Evolutionary conservation across 2,329 filamentous ascomycete species (phyloP).

Genomic region (Fusarium sp.): DNA sequence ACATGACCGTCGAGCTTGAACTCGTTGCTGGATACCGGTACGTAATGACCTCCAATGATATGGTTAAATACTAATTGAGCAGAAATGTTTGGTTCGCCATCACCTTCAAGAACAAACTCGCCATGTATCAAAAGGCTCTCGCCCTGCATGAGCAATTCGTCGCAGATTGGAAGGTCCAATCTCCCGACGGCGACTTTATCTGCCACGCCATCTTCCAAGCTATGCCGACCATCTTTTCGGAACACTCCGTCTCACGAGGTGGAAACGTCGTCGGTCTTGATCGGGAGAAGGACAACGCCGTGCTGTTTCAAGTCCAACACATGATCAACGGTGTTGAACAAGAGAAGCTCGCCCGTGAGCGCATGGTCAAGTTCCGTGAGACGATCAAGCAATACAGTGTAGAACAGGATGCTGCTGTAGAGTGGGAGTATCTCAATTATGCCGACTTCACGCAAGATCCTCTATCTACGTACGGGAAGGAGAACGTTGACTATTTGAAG

Average conservation of each 20-base stretch:
- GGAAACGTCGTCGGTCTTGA: conserved; percentile 14
- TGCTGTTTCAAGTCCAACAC: conserved; percentile 17
- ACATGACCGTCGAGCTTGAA: conserved; percentile 21
- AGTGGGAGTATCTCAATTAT: conserved; percentile 24
- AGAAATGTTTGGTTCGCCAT: conserved; percentile 25
- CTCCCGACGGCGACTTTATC: conserved; percentile 10
- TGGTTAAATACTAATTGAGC: rapidly evolving
- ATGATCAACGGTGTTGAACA: conserved; percentile 21
- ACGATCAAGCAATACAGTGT: conserved; percentile 11
- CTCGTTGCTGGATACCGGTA: conserved; percentile 17
- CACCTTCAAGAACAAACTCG: conserved; percentile 13
- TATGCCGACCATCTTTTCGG: conserved; percentile 13
- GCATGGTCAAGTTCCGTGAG: conserved; percentile 11
- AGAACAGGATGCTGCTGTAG: neutral
- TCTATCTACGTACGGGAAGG: conserved; percentile 1
- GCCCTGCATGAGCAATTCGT: conserved; percentile 11
- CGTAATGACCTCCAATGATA: rapidly evolving
- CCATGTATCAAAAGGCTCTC: conserved; percentile 12
- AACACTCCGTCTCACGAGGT: conserved; percentile 11
- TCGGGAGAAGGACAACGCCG: conserved; percentile 8
- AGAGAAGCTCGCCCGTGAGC: conserved; percentile 12
- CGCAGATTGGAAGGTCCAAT: conserved; percentile 9
- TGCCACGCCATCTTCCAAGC: conserved; percentile 22
- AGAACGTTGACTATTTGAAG: neutral
- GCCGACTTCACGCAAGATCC: conserved; percentile 18